A percentile compares a stretch with the other conserved stretches of the same genome.
Conservation (phyloP, 2,329 filamentous ascomycete species). For the Ceratocystis lukuohia region DNA sequence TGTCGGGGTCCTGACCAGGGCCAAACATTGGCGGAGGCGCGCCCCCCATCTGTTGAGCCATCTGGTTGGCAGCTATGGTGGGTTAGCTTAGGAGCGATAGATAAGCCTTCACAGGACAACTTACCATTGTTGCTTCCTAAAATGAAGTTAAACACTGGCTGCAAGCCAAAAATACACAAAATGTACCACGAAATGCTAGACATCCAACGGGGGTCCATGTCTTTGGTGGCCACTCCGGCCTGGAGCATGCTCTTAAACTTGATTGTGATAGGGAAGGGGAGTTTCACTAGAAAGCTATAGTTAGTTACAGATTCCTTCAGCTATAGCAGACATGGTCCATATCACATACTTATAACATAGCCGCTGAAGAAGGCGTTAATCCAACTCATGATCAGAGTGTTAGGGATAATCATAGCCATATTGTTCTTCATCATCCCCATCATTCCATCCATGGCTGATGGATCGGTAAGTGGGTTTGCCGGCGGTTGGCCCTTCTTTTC, state of each 20-base stretch:
- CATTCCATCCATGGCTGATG: conserved; percentile 97
- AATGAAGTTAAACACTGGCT: conserved; percentile 94
- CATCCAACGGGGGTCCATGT: conserved; percentile 97
- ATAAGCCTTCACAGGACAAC: conserved; percentile 23
- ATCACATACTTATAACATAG: conserved; percentile 72
- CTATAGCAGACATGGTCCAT: not conserved
- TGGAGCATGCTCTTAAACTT: conserved; percentile 99
- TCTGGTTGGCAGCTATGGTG: conserved; percentile 66
- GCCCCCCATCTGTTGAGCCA: conserved; percentile 79
- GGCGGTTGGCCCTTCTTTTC: conserved; percentile 74
- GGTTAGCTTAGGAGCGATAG: not conserved
- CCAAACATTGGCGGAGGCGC: conserved; percentile 72
- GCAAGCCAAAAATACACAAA: conserved; percentile 87
- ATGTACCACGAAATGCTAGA: conserved; percentile 99
- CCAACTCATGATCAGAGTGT: conserved; percentile 99
- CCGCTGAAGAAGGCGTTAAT: conserved; percentile 98
- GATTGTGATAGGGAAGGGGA: conserved; percentile 92
- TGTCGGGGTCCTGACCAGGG: conserved; percentile 86
- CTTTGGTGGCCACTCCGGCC: conserved; percentile 85
- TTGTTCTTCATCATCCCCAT: conserved; percentile 99
- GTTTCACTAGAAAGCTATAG: conserved; percentile 52
- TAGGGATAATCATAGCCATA: conserved; percentile 99
- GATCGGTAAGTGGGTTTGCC: conserved; percentile 89
- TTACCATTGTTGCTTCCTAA: conserved; percentile 90
- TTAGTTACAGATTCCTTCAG: not conserved